Percentiles rank a stretch among this genome's conserved stretches.
phyloP scores from a whole-genome alignment of 257 asterid species.

The Gynochthodes officinalis region DNA sequence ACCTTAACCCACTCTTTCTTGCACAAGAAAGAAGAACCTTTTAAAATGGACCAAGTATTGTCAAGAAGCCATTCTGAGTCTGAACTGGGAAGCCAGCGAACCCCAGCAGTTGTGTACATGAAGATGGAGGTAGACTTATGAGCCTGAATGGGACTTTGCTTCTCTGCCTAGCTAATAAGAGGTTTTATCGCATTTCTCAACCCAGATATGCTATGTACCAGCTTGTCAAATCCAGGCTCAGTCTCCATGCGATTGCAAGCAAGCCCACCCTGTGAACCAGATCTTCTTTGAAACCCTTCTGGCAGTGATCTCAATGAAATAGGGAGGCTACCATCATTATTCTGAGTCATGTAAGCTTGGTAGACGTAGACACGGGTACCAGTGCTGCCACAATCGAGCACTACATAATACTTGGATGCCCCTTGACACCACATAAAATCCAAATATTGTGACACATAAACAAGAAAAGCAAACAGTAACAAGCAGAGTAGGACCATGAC shows the following conservation, averaged over 20 bases:
- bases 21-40: conserved; percentile 66
- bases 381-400: conserved; percentile 96
- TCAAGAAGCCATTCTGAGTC: conserved; percentile 95
- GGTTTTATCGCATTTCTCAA: conserved; percentile 64
- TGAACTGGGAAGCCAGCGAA: conserved; percentile 78
- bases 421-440: conserved; percentile 63
- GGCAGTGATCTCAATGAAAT: conserved; percentile 71
- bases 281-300: conserved; percentile 56
- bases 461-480: conserved; percentile 49
- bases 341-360: conserved; percentile 55
- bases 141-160: conserved; percentile 73
- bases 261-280: conserved; percentile 59
- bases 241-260: conserved; percentile 98
- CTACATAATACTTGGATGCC: conserved; percentile 65
- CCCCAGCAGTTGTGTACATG: conserved; percentile 97
- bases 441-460: conserved; percentile 39
- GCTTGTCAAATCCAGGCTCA: conserved; percentile 96
- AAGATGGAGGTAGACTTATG: conserved; percentile 81
- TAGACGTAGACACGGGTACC: conserved; percentile 96
- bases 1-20: conserved; percentile 93
- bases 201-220: conserved; percentile 72
- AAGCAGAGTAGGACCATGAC: conserved; percentile 56
- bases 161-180: conserved; percentile 85
- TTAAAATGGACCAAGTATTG: conserved; percentile 77
- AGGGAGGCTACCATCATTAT: conserved; percentile 64